Evolutionary conservation across 2,329 filamentous ascomycete genomes (phyloP).

Genomic region (Calonectria leucothoes): DNA sequence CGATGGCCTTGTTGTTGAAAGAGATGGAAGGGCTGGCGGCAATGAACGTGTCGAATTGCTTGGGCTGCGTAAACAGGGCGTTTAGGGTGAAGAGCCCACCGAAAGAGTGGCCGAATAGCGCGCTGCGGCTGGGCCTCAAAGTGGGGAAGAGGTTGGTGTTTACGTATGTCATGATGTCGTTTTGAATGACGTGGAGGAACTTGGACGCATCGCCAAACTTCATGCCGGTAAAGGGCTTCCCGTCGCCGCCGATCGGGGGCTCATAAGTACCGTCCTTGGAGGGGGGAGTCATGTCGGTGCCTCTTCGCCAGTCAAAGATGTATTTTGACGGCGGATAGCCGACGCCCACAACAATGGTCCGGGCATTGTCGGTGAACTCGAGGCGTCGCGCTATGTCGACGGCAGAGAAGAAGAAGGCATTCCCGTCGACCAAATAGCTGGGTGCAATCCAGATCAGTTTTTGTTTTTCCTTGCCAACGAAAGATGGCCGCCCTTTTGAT

Average conservation of each 20-base stretch:
- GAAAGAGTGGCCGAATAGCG: slow-evolving; percentile 62
- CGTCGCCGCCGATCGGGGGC: slow-evolving; percentile 36
- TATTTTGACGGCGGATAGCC: slow-evolving; percentile 45
- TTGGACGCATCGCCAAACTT: slow-evolving; percentile 55
- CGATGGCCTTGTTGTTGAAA: slow-evolving; percentile 58
- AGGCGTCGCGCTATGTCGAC: slow-evolving; percentile 44
- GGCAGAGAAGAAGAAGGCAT: slow-evolving; percentile 49
- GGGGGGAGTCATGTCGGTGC: slow-evolving; percentile 45
- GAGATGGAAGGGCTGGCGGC: slow-evolving; percentile 59
- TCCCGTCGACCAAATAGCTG: slow-evolving; percentile 50
- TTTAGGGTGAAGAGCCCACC: slow-evolving; percentile 61
- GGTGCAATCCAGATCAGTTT: background rate
- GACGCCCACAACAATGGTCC: slow-evolving; percentile 47
- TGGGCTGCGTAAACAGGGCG: slow-evolving; percentile 53
- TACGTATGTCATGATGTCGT: slow-evolving; percentile 50
- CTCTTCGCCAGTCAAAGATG: slow-evolving; percentile 45
- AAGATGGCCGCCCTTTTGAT: background rate
- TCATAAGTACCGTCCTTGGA: slow-evolving; percentile 38
- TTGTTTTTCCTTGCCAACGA: too few species aligned
- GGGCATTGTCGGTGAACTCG: slow-evolving; percentile 39
- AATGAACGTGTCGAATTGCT: slow-evolving; percentile 57
- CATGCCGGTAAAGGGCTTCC: slow-evolving; percentile 40
- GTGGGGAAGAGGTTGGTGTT: slow-evolving; percentile 41
- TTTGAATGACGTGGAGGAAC: slow-evolving; percentile 57
- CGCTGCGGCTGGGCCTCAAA: slow-evolving; percentile 52